phyloP scores from a whole-genome alignment of 2,329 filamentous ascomycete species.

The Claviceps pusilla region DNA sequence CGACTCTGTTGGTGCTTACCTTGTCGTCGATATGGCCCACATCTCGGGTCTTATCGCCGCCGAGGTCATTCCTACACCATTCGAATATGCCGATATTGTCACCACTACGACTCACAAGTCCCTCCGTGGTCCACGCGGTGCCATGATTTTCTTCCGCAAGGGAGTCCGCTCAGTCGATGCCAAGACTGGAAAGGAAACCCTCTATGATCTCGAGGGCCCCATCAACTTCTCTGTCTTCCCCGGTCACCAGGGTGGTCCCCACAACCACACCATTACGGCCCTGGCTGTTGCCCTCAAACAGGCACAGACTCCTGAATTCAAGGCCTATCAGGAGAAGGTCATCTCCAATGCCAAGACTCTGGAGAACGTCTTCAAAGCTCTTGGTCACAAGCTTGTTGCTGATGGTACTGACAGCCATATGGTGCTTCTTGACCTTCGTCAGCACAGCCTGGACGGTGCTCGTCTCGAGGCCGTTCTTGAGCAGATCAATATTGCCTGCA shows the following conservation, averaged over 20 bases:
- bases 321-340: slow-evolving; percentile 84
- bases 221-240: slow-evolving; percentile 99
- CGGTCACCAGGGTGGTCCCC: slow-evolving; percentile 92
- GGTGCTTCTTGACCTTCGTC: slow-evolving; percentile 86
- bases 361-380: slow-evolving; percentile 66
- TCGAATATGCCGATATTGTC: slow-evolving; percentile 84
- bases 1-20: slow-evolving; percentile 83
- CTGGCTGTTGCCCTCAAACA: slow-evolving; percentile 91
- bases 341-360: slow-evolving; percentile 86
- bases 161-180: slow-evolving; percentile 78
- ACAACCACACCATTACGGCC: slow-evolving; percentile 99
- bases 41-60: slow-evolving; percentile 93
- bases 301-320: slow-evolving; percentile 79
- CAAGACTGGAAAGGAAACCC: slow-evolving; percentile 77
- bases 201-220: slow-evolving; percentile 86
- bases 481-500: slow-evolving; percentile 97
- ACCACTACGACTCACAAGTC: slow-evolving; percentile 99
- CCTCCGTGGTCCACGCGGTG: slow-evolving; percentile 87
- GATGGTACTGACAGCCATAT: slow-evolving; percentile 97
- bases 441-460: slow-evolving; percentile 75
- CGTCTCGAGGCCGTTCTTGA: slow-evolving; percentile 92
- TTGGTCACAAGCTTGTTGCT: slow-evolving; percentile 87
- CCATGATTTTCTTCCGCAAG: slow-evolving; percentile 99
- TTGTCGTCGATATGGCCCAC: slow-evolving; percentile 96
- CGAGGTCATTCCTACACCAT: slow-evolving; percentile 84